A percentile compares a stretch with the other conserved stretches of the same genome.
These are phyloP conservation scores for Echria macrotheca DNA, from an alignment of 495 filamentous ascomycete genomes.

Conservation along the genomic window DNA sequence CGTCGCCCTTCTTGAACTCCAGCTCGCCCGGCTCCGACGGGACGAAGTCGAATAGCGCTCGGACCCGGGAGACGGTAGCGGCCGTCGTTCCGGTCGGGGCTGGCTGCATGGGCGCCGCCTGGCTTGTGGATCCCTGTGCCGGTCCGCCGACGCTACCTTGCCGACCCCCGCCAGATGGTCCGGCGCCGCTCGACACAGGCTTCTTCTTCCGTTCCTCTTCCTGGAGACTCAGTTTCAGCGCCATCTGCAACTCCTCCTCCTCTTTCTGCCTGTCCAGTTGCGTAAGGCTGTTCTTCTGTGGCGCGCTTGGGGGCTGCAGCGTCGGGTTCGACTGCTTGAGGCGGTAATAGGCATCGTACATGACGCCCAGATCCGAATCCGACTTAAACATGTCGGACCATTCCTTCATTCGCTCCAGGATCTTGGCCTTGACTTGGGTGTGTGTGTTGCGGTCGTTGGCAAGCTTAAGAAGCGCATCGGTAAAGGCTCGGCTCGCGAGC, in stretches of 20 bases:
- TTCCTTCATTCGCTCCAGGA: constrained; percentile 90
- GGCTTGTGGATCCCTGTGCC: constrained; percentile 17
- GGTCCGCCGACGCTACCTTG: constrained; percentile 10
- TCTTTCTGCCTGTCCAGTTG: constrained; percentile 89
- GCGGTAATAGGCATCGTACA: constrained; percentile 91
- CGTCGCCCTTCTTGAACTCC: constrained; percentile 92
- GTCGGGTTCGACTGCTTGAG: constrained; percentile 84
- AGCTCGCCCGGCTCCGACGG: constrained; percentile 92
- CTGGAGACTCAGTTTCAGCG: constrained; percentile 82
- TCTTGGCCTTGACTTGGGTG: constrained; percentile 93
- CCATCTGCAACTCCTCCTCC: constrained; percentile 96
- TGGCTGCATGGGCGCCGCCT: constrained; percentile 35
- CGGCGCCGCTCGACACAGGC: constrained; percentile 22
- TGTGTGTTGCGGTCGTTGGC: constrained; percentile 94
- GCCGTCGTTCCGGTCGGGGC: constrained; percentile 67
- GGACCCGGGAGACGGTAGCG: constrained; percentile 92
- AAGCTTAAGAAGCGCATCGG: constrained; percentile 84
- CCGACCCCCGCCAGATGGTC: constrained; percentile 31
- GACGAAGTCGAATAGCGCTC: constrained; percentile 89
- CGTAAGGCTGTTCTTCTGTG: constrained; percentile 84
- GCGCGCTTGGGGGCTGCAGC: constrained; percentile 85
- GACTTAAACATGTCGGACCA: constrained; percentile 92
- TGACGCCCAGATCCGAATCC: constrained; percentile 91
- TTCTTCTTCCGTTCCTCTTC: constrained; percentile 59
- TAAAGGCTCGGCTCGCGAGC: constrained; percentile 89